A percentile compares a stretch with the other conserved stretches of the same genome.
phyloP scores from a whole-genome alignment of 306 rosid species.

The Glycyrrhiza uralensis region DNA sequence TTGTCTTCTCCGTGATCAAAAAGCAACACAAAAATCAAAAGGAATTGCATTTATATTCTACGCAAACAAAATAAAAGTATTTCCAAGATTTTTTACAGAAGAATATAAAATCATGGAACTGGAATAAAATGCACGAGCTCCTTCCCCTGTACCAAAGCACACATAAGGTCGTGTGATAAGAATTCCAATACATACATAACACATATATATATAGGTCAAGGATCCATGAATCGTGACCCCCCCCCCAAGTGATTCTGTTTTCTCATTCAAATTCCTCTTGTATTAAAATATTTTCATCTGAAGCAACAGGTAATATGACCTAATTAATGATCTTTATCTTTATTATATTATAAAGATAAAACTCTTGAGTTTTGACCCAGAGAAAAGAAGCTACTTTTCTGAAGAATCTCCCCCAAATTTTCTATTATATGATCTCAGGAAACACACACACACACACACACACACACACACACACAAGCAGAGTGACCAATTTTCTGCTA shows the following conservation, averaged over 20 bases:
- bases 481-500: background rate
- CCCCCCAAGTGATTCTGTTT: background rate
- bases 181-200: too few species aligned
- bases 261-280: background rate
- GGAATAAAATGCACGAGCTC: background rate
- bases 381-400: background rate
- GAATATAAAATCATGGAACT: background rate
- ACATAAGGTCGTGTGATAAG: background rate
- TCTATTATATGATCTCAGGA: background rate
- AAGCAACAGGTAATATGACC: background rate
- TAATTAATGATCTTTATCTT: too few species aligned
- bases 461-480: background rate
- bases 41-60: background rate
- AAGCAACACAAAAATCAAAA: constrained; percentile 22
- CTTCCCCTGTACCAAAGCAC: background rate
- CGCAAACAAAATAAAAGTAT: background rate
- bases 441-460: background rate
- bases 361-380: background rate
- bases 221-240: constrained; percentile 7
- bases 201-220: background rate
- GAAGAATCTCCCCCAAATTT: constrained; percentile 7
- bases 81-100: background rate
- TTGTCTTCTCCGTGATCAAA: background rate
- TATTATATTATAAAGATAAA: too few species aligned
- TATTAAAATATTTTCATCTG: background rate